Base-by-base conservation (phyloP, 352 stramenopile genomes). In the Halophytophthora polymorphica region DNA sequence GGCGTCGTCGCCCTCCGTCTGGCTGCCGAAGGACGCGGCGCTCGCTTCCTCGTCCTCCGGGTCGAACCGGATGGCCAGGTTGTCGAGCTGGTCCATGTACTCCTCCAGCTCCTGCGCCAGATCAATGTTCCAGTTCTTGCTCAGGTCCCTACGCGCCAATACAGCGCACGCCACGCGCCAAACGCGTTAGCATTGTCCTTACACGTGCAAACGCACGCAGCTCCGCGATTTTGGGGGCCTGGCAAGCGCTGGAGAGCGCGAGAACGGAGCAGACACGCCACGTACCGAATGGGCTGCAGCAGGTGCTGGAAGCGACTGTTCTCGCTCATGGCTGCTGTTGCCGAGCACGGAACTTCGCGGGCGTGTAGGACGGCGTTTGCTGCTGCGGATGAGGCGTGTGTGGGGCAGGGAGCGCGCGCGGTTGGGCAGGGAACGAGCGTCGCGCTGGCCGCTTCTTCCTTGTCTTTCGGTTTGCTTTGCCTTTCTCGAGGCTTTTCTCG, bases 121-220 rank as follows among this genome's bases (percentile, higher is more conserved):
- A 51, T 96, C 83, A 45, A 97, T 95, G 64, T 95, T 91, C 81
- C 85, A 95, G 69, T 95, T 96, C 69, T 93, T 82, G 45, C 83
- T 92, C 64, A 97, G 62, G 59, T 97, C 88, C 19, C 86, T 96
- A 50, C n/a, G 25, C 14, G 15, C 40, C 28, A 12, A 50, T n/a
- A n/a, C n/a, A n/a, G n/a, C n/a, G n/a, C n/a, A n/a, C n/a, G n/a
- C n/a, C n/a, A n/a, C n/a, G n/a, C n/a, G 11, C 12, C 2, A 34
- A 25, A 25, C 15, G 36, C 17, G 15, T 41, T 19, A 41, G 17
- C 39, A n/a, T n/a, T n/a, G n/a, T n/a, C n/a, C n/a, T n/a, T n/a
- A n/a, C n/a, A n/a, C n/a, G n/a, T n/a, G n/a, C n/a, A n/a, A n/a
- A n/a, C n/a, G n/a, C n/a, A n/a, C n/a, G n/a, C n/a, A n/a, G n/a